Evolutionary conservation across 805 yeast genomes (phyloP), one percentile per base, ranked within the genome.

Genomic region (Candida ovalis): DNA sequence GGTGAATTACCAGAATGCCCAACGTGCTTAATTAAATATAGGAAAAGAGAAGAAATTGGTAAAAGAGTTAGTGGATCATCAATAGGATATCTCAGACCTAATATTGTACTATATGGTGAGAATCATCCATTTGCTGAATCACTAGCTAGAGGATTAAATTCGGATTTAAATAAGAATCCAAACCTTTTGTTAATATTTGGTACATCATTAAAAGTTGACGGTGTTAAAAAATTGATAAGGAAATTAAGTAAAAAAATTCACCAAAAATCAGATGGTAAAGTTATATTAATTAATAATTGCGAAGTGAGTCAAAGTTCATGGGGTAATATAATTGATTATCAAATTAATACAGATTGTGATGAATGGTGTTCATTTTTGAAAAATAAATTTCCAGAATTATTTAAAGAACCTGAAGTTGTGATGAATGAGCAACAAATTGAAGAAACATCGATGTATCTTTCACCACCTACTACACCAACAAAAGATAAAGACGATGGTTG

Each of bases 41-140:
- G 76, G 46, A 77, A 77, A 42, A 72, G 96, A 42, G 69, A 76
- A 13, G 72, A 71, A 48, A 66, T 73, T 17, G 98, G 98, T 3
- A 90, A 90, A 64, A 68, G 99, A 47, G 63, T 78, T 8, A 80
- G 86, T 1, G 85, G 88, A 1, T 84, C 88, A 0, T 71, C 72
- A 39, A 78, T 84, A 4, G 99, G 99, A 0, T 67, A 80, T 23
- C 69, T 94, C 40, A 75, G 97, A 48, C 99, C 99, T 4, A 86
- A 86, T 58, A 90, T 92, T 49, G 96, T 92, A 1, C 73, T 92
- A 21, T 92, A 92, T 64, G 97, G 97, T 1, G 98, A 92, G 62
- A 84, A 90, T 58, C 98, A 92, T 66, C 97, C 97, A 1, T 80
- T 81, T 52, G 82, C 90, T 4, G 96, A 88, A 51, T 68, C 74